Evolutionary conservation across 176 grass and related monocot genomes (phyloP), one percentile per base, ranked within the genome.

Genomic region (Oryza rufipogon): DNA sequence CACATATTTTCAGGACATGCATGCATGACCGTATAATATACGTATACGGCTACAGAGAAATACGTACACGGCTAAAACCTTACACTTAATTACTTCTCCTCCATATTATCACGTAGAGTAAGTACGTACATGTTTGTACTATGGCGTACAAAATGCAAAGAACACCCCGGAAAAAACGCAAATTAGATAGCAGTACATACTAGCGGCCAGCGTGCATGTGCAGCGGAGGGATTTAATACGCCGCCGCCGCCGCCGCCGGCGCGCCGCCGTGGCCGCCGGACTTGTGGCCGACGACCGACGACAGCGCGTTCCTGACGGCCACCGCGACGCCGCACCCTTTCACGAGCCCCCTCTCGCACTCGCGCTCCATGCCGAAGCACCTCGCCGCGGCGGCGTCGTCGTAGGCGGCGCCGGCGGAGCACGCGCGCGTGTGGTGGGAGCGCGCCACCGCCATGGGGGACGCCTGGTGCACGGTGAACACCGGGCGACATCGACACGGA

Each of bases 251-350:
- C 7, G 39, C 1, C 5, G 67, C 12, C 44, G 84, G 19, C 49
- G n/a, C 63, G 66, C 32, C 71, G 56, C 41, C 74, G 74, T 70
- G 49, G 16, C 80, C 80, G 70, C 63, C 78, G 25, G 83, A 30
- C 54, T 67, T 82, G 73, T 81, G 79, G 6, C 84, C 48, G 70
- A 90, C 88, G 69, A 90, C 80, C 22, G 69, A 70, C 14, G 75
- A 39, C 0, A 90, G 75, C 28, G 70, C 84, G 30, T 71, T 90
- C 49, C 84, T 67, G 39, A 90, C 38, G 11, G 84, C 84, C 16
- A 47, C 48, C 11, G 64, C 84, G 20, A 87, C 69, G 64, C 84
- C 80, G 70, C 88, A 90, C 0, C 88, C 88, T 12, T 79, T 90
- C 1, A 74, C 30, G 1, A 74, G 25, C 25, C 79, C 38, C 36